These are phyloP conservation scores for Colletotrichum orbiculare DNA, from an alignment of 2,329 filamentous ascomycete species.

Conservation along the genomic window DNA sequence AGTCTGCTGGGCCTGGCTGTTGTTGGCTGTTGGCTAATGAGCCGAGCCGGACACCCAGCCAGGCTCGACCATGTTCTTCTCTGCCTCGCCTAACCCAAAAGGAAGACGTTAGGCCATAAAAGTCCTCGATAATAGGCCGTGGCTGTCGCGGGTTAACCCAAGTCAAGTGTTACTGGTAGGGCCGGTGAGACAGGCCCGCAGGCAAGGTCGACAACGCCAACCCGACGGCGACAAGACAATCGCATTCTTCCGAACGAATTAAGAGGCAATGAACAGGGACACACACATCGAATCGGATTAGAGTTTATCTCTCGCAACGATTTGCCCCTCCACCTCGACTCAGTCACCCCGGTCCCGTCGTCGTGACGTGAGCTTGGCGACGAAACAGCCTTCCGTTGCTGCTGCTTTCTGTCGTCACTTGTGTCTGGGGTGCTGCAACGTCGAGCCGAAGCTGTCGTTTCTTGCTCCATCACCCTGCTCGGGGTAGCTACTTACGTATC, in stretches of 20 bases:
- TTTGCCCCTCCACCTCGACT: conserved; percentile 34
- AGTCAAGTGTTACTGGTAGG: not conserved
- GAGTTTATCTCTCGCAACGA: conserved; percentile 30
- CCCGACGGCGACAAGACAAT: too few relatives aligned
- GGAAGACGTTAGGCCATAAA: too few relatives aligned
- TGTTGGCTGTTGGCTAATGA: not conserved
- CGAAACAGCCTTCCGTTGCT: conserved; percentile 25
- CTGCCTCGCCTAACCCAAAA: not conserved
- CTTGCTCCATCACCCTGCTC: not conserved
- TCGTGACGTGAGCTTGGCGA: conserved; percentile 29
- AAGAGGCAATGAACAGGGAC: not conserved
- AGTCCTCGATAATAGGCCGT: conserved; percentile 9
- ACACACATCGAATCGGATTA: conserved; percentile 19
- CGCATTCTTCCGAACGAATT: too few relatives aligned
- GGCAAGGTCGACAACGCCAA: conserved; percentile 2
- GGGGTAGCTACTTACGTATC: not conserved
- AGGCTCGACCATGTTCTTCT: conserved; percentile 22
- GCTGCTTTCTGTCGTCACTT: conserved; percentile 25
- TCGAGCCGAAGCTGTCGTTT: not conserved
- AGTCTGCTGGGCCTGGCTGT: not conserved
- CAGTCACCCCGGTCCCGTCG: conserved; percentile 24
- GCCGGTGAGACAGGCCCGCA: not conserved
- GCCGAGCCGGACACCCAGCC: conserved; percentile 11
- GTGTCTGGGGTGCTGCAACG: conserved; percentile 14
- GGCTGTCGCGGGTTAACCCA: conserved; percentile 2